phyloP scores from a whole-genome alignment of 306 rosid species.

The Hippophae gyantsensis region DNA sequence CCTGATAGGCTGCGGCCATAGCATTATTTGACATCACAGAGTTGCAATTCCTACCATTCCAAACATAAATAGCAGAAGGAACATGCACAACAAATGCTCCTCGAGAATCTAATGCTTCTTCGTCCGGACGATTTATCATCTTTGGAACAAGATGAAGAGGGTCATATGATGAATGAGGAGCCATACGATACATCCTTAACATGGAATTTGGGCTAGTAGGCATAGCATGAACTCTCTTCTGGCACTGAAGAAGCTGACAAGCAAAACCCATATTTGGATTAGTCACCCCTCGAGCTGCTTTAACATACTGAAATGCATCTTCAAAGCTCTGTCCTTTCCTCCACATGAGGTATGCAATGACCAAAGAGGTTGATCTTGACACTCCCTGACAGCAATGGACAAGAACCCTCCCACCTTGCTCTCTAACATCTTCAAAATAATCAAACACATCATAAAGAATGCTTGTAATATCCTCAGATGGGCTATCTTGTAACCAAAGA shows the following conservation, averaged over 20 bases:
- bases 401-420: slow-evolving; percentile 72
- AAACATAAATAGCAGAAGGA: slow-evolving; percentile 71
- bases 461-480: slow-evolving; percentile 81
- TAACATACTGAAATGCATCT: slow-evolving; percentile 82
- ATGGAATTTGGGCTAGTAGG: slow-evolving; percentile 76
- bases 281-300: slow-evolving; percentile 84
- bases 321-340: slow-evolving; percentile 80
- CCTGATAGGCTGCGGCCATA: slow-evolving; percentile 56
- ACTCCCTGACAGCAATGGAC: slow-evolving; percentile 95
- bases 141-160: slow-evolving; percentile 94
- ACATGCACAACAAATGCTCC: slow-evolving; percentile 81
- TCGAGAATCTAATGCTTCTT: slow-evolving; percentile 75
- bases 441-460: slow-evolving; percentile 88
- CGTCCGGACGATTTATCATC: slow-evolving; percentile 40
- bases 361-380: slow-evolving; percentile 76
- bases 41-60: slow-evolving; percentile 59
- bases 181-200: slow-evolving; percentile 80
- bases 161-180: slow-evolving; percentile 86
- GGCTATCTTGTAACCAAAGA: slow-evolving; percentile 84
- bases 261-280: slow-evolving; percentile 94
- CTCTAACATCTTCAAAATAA: slow-evolving; percentile 86
- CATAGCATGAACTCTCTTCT: slow-evolving; percentile 76
- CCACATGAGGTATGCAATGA: slow-evolving; percentile 97
- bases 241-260: slow-evolving; percentile 84
- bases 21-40: slow-evolving; percentile 53